Evolutionary conservation across 768 basidiomycete species (phyloP), one percentile per base, ranked within the genome.

Genomic region (Lyophyllum decastes): DNA sequence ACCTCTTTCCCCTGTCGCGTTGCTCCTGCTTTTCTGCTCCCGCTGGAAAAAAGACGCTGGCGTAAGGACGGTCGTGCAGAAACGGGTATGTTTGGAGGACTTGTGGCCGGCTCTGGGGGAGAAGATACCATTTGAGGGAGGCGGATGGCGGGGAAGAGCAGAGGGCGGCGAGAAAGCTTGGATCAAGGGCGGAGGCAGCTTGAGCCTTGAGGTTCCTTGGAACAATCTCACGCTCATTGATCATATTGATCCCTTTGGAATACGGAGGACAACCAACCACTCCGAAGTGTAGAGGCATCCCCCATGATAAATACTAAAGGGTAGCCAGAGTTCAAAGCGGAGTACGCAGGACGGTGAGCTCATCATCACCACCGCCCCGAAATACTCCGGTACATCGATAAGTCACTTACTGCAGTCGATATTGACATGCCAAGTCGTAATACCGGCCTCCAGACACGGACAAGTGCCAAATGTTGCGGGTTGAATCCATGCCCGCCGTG

Each of bases 41-140:
- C 57, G 43, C 58, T 60, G 9, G 71, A 67, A 63, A 74, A 76
- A 35, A 75, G 69, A 30, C 73, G 66, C 40, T 70, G 68, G 27
- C 72, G 68, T 38, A 76, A 64, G 46, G 74, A 73, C 11, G 66
- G 68, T 62, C 66, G 70, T 35, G 34, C 19, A n/a, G 17, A 16
- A 4, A 51, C 61, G 61, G 44, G 62, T 50, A 46, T 34, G 52
- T 52, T 51, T 48, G 46, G 59, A 40, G 54, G 51, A 54, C 49
- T 50, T 57, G 48, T 46, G 17, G 35, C 54, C 53, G 58, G 59
- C 60, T 58, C 43, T 54, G 48, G 24, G 33, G 62, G 61, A 35
- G 41, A 46, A 53, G 52, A 47, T 21, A 46, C 44, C 55, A 59
- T 63, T 45, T 43, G 50, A 10, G 38, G 30, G 46, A 49, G 46